A percentile compares a stretch with the other conserved stretches of the same genome.
These are phyloP conservation scores for Picea engelmannii DNA, from an alignment of 83 land plant species.

Conservation along the genomic window DNA sequence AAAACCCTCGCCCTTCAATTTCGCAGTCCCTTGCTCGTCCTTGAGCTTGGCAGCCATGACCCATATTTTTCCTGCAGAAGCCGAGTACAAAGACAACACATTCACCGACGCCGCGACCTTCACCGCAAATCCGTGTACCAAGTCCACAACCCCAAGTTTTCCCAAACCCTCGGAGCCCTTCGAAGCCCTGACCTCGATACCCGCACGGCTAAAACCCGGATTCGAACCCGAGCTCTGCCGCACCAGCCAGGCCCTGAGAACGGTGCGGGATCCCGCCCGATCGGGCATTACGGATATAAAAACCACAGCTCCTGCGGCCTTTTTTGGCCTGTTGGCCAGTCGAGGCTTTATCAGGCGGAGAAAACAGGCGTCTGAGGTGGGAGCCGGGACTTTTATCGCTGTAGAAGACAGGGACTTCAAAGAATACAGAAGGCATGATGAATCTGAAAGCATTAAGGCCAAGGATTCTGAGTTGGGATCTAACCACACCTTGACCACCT, in stretches of 20 bases:
- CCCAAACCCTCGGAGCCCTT: not conserved
- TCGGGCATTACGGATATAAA: conserved; percentile 36
- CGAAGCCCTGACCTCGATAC: conserved; percentile 18
- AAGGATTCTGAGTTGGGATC: conserved; percentile 52
- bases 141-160: conserved; percentile 15
- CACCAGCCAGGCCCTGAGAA: conserved; percentile 38
- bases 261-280: conserved; percentile 12
- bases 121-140: conserved; percentile 44
- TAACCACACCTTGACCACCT: conserved; percentile 28
- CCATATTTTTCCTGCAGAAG: conserved; percentile 49
- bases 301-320: conserved; percentile 11
- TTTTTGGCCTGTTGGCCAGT: not conserved
- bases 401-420: conserved; percentile 27
- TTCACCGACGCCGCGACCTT: conserved; percentile 45
- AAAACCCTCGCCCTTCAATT: conserved; percentile 17
- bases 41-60: conserved; percentile 41
- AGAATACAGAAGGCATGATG: conserved; percentile 53
- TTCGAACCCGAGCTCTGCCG: not conserved
- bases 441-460: conserved; percentile 59
- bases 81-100: conserved; percentile 43
- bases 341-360: conserved; percentile 27
- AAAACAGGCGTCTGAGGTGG: conserved; percentile 26
- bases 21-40: conserved; percentile 4
- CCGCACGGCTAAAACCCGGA: conserved; percentile 1
- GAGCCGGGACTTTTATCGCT: conserved; percentile 6